These are phyloP conservation scores for Peniophora sp. DNA, from an alignment of 1,284 basidiomycete species.

Conservation along the genomic window DNA sequence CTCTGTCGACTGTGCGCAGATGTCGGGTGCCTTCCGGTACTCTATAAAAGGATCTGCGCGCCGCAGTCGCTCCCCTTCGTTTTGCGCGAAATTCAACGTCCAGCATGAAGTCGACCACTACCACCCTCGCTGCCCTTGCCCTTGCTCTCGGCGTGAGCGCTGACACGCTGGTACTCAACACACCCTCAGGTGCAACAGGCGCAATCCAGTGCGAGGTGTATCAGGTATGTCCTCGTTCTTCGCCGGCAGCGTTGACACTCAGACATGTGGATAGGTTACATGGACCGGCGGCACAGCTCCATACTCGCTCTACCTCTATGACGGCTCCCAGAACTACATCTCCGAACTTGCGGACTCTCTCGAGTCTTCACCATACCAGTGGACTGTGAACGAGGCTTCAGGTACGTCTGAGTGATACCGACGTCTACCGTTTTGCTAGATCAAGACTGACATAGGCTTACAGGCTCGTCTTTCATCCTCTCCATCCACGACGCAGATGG, in stretches of 20 bases:
- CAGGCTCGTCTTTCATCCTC: slow-evolving; percentile 12
- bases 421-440: neutral
- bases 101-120: slow-evolving; percentile 35
- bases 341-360: neutral
- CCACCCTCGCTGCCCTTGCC: neutral
- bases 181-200: slow-evolving; percentile 23
- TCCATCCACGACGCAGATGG: slow-evolving; percentile 18
- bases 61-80: too few relatives aligned
- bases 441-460: neutral
- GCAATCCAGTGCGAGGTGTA: slow-evolving; percentile 45
- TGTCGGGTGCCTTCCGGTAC: too few relatives aligned
- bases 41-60: too few relatives aligned
- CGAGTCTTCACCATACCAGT: slow-evolving; percentile 23
- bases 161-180: neutral
- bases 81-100: too few relatives aligned
- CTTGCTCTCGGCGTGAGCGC: neutral
- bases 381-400: slow-evolving; percentile 33
- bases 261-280: too few relatives aligned
- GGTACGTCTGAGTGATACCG: too few relatives aligned
- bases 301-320: slow-evolving; percentile 26
- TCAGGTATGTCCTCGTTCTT: too few relatives aligned
- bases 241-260: too few relatives aligned
- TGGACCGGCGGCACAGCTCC: slow-evolving; percentile 38
- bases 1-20: too few relatives aligned
- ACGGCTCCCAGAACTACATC: neutral